These are phyloP conservation scores for Neurospora africana DNA, from an alignment of 495 filamentous ascomycete species.

Conservation along the genomic window DNA sequence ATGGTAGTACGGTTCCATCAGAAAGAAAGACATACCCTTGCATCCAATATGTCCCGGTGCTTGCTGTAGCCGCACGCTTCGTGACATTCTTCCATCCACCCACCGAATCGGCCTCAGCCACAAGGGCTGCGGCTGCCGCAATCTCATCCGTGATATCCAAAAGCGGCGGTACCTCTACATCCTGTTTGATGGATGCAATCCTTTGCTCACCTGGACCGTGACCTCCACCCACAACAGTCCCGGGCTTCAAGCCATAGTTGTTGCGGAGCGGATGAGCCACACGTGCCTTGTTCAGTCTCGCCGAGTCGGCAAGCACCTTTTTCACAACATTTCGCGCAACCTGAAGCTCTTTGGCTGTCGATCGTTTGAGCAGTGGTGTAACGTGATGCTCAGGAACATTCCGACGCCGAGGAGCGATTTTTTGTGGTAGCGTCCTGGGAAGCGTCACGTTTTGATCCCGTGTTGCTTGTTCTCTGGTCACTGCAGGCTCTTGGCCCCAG, in stretches of 20 bases:
- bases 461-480: background rate
- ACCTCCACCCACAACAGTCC: background rate
- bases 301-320: background rate
- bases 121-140: conserved; percentile 19
- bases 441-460: background rate
- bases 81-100: background rate
- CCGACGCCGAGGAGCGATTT: background rate
- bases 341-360: background rate
- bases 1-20: too few relatives aligned
- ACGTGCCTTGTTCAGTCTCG: background rate
- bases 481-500: background rate
- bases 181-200: background rate
- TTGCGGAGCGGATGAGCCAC: background rate
- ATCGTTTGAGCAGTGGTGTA: background rate
- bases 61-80: background rate
- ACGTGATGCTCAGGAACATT: background rate
- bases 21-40: background rate
- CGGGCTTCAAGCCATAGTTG: background rate
- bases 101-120: conserved; percentile 17
- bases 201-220: background rate
- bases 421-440: background rate
- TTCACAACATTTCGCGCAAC: background rate
- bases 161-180: conserved; percentile 7
- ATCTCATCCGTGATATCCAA: conserved; percentile 21
- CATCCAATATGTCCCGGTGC: background rate